Base-by-base conservation (phyloP, 1,284 basidiomycete genomes). In the Malassezia dermatis region DNA sequence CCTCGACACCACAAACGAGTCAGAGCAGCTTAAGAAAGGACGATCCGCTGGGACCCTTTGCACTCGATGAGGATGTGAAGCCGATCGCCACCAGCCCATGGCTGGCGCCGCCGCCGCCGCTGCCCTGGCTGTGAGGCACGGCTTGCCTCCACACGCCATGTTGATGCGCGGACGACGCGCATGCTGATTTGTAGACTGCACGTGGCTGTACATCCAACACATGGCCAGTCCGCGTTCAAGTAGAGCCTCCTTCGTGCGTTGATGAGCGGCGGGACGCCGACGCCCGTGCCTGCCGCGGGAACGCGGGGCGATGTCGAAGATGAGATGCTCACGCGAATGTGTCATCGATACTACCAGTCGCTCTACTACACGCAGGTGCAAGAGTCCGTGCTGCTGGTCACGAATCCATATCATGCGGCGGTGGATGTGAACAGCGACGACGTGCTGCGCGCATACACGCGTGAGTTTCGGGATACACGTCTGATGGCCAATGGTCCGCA, bases 351-450 rank as follows among this genome's bases (percentile, higher is more conserved):
- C 55, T 48, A 51, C 23, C 48, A 57, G 37, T 30, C 34, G 17
- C 24, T 47, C 19, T 57, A 47, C 39, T 74, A 73, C 58, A 71
- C 70, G 30, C 56, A 64, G 41, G 61, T 74, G 30, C 66, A 65
- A 26, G 66, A 71, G 52, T 66, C 67, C 24, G 59, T 73, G 42
- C 59, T 74, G 42, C 58, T 74, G 50, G 65, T 63, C 10, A 51
- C 71, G 51, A 74, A 74, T 54, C 70, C 71, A 0, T 74, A 62
- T 46, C 64, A 61, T 34, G 55, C 65, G 1, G 50, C 63, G n/a
- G 67, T 63, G 35, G 66, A 69, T 54, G 60, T 66, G 45, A 73
- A 74, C 58, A 64, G 58, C 51, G 68, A 70, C 51, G 71, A 71
- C 21, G 56, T 61, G 27, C 58, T 74, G 13, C 62, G 69, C 42